Percentiles rank a stretch among this genome's conserved stretches.
Conservation (phyloP, 495 filamentous ascomycete genomes). For the Sordaria brevicollis region DNA sequence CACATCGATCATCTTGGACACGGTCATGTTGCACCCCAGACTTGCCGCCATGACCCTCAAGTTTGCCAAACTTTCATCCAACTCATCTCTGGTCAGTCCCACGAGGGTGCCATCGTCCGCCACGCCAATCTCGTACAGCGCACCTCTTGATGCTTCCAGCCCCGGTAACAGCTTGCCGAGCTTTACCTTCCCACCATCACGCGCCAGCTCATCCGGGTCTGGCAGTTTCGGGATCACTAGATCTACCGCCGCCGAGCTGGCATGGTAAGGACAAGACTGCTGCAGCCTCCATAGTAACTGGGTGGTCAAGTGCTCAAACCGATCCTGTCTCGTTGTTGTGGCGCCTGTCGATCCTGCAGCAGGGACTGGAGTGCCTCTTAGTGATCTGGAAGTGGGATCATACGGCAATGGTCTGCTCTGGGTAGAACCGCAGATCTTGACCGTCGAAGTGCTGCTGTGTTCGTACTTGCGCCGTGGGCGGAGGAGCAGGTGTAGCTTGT, state of each 20-base stretch:
- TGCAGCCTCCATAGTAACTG: conserved; percentile 92
- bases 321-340: conserved; percentile 60
- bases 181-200: conserved; percentile 30
- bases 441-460: conserved; percentile 37
- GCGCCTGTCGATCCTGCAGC: conserved; percentile 27
- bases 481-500: conserved; percentile 89
- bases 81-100: conserved; percentile 79
- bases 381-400: conserved; percentile 36
- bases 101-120: conserved; percentile 89
- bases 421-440: conserved; percentile 38
- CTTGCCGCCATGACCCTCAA: conserved; percentile 83
- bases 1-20: conserved; percentile 74
- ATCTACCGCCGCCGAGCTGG: conserved; percentile 51
- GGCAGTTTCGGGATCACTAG: conserved; percentile 66
- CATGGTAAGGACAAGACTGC: conserved; percentile 86
- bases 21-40: conserved; percentile 78
- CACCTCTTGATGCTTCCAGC: conserved; percentile 84
- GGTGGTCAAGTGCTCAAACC: conserved; percentile 84
- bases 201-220: conserved; percentile 35
- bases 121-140: conserved; percentile 93
- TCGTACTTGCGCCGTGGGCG: conserved; percentile 66
- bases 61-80: conserved; percentile 79
- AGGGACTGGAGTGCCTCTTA: conserved; percentile 5
- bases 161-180: conserved; percentile 62
- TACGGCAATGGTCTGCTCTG: conserved; percentile 50